Base-by-base conservation (phyloP, 1,284 basidiomycete genomes). In the Gomphus bonarii region DNA sequence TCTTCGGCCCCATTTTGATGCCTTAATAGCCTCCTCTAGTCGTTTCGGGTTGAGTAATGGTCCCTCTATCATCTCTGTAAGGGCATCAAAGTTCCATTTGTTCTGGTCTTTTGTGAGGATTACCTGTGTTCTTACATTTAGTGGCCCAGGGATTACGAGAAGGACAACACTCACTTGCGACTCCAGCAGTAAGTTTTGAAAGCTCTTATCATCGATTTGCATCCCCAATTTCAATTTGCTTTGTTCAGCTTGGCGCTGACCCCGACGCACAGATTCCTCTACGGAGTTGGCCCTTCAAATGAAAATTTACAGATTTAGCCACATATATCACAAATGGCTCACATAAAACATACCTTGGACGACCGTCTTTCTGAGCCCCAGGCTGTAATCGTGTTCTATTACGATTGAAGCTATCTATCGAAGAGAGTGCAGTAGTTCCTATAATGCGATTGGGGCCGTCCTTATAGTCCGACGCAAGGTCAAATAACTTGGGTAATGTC, bases 11-110 rank as follows among this genome's bases (percentile, higher is more conserved):
- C 97, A 94, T 65, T 92, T 86, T 16, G 90, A 87, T 11, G 87
- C 91, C 66, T 87, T 89, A 67, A 95, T 90, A 1, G 91, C 92
- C 70, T 99, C 97, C 65, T 99, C 97, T 66, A 99, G 78, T n/a
- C 97, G 77, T 65, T 91, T 91, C 0, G 92, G 84, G 65, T 95
- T 95, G 50, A 94, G 75, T 51, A 99, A 72, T 0, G 95, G 92
- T 0, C 97, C 95, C 63, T 98, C 93, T 20, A 98, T 80, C 14
- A 99, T 76, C 50, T 97, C 94, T 64, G 88, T 82, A 56, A 99
- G 74, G 20, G 83, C 80, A 3, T 97, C 93, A 65, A 88, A 89
- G 64, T 90, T 92, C 97, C 97, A 99, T 65, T 90, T 94, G 3
- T 80, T 82, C 64, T 92, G 84, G 63, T 99, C 95, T 66, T 92